Conservation (phyloP, 768 basidiomycete genomes). For the Boletus huronensis region DNA sequence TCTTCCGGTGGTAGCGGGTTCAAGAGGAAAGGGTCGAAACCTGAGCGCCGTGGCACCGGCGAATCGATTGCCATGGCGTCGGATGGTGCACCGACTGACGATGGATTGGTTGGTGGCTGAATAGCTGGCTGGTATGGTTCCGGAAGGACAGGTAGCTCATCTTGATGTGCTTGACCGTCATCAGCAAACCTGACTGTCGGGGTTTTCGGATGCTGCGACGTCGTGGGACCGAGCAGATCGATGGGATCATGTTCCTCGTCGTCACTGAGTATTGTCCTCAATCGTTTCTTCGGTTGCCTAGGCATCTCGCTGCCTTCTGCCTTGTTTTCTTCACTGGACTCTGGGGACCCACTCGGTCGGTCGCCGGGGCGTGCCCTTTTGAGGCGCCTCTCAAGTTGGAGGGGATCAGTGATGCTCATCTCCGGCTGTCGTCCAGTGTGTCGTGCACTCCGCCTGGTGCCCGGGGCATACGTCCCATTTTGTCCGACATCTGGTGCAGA, state of each 20-base stretch:
- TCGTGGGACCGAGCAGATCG: constrained; percentile 33
- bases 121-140: constrained; percentile 4
- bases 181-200: constrained; percentile 52
- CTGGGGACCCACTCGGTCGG: constrained; percentile 47
- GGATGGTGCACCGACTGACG: background rate
- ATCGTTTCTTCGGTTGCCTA: constrained; percentile 52
- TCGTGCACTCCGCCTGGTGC: constrained; percentile 68
- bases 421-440: constrained; percentile 72
- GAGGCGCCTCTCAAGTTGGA: constrained; percentile 67
- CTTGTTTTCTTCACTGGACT: constrained; percentile 43
- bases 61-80: constrained; percentile 40
- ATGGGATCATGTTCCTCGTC: constrained; percentile 50
- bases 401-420: constrained; percentile 68
- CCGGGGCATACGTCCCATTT: constrained; percentile 41
- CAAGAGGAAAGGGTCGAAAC: constrained; percentile 51
- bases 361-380: constrained; percentile 68
- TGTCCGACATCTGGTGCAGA: constrained; percentile 22
- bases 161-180: constrained; percentile 19
- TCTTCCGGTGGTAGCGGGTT: constrained; percentile 45
- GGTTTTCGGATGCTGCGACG: constrained; percentile 33
- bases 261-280: constrained; percentile 42
- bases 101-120: background rate
- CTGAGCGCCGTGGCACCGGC: constrained; percentile 32
- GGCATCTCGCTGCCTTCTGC: constrained; percentile 37
- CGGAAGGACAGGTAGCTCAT: constrained; percentile 12